Base-by-base conservation (phyloP, 805 yeast genomes). In the Cyberlindnera bimundalis region DNA sequence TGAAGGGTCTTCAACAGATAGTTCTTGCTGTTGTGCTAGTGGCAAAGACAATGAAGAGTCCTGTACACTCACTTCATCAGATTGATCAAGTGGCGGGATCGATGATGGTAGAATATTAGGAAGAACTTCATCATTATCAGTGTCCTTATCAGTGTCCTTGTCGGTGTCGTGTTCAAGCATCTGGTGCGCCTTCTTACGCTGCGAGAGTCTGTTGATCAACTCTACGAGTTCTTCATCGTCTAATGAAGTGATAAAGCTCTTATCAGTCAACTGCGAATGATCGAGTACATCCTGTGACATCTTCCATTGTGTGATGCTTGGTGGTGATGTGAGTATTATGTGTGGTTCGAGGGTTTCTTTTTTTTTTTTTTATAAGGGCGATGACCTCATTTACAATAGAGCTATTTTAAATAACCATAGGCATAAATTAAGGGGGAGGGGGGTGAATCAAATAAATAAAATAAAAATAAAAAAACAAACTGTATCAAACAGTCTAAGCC, bases 201-300 rank as follows among this genome's bases (percentile, higher is more conserved):
- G 68, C 35, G 68, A 62, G 14, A 66, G 42, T 20, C 50, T 44
- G 39, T 64, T 63, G 15, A 69, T 65, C 39, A 63, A 59, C 1
- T 61, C 59, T 10, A 69, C 53, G 23, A 70, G 60, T 47, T 67
- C 65, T 2, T 63, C 58, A 47, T 70, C 70, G 12, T 50, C 64
- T 52, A 70, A 55, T 1, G 71, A 65, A 3, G 65, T 55, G 9
- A 52, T 17, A 19, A 54, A 54, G 24, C 51, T 53, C 21, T 25
- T 37, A 23, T 46, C 37, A 3, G 52, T 42, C 8, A 39, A 27
- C 30, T 44, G 47, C 9, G 53, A 46, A 4, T 37, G 38, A 14
- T 36, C 39, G 4, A 27, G 7, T 7, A 18, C 35, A 14, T 9
- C 20, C 30, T 39, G 42, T 24, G 48, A 40, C 48, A 44, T 44